These are phyloP conservation scores for Boletus sp. DNA, from an alignment of 768 basidiomycete genomes.

Conservation along the genomic window DNA sequence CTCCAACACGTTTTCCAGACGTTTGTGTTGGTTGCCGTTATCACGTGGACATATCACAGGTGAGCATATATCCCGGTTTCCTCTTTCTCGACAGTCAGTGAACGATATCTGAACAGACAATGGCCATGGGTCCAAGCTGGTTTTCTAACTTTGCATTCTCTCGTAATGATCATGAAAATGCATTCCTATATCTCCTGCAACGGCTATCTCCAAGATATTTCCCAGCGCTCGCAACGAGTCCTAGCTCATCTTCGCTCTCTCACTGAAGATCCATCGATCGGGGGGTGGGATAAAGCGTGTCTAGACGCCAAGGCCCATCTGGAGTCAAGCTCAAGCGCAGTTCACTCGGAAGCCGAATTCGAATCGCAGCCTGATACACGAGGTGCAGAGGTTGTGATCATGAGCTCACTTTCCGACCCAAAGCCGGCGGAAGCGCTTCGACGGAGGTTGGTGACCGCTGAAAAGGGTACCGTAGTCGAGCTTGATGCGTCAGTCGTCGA, in stretches of 20 bases:
- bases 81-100: neutral
- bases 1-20: constrained; percentile 85
- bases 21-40: constrained; percentile 62
- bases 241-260: constrained; percentile 46
- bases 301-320: constrained; percentile 44
- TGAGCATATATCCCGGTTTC: constrained; percentile 26
- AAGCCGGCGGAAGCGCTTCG: constrained; percentile 53
- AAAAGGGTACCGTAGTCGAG: constrained; percentile 2
- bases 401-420: constrained; percentile 51
- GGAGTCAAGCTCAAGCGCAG: constrained; percentile 25
- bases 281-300: constrained; percentile 68
- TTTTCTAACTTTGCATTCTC: constrained; percentile 81
- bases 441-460: constrained; percentile 50
- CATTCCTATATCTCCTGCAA: constrained; percentile 93
- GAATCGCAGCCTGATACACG: constrained; percentile 41
- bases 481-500: constrained; percentile 1
- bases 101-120: constrained; percentile 45
- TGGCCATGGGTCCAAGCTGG: constrained; percentile 99
- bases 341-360: constrained; percentile 11
- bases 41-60: constrained; percentile 92
- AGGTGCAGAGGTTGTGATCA: constrained; percentile 44
- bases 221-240: constrained; percentile 44
- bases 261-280: constrained; percentile 42
- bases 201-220: constrained; percentile 67
- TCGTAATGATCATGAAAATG: constrained; percentile 94